Conservation (phyloP, 805 yeast genomes). For the Starmerella apicola region DNA sequence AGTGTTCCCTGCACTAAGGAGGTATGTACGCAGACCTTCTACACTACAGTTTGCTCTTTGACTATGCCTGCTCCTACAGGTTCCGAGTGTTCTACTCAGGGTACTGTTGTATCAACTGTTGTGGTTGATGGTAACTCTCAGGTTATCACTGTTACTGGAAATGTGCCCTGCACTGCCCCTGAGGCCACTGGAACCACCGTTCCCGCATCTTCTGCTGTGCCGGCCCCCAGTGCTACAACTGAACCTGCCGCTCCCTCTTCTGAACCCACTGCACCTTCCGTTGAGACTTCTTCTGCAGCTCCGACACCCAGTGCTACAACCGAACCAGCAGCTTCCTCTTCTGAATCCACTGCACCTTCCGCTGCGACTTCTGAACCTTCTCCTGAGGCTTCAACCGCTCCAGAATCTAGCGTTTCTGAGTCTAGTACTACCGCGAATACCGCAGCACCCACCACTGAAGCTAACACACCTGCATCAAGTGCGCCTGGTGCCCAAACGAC, state of each 20-base stretch:
- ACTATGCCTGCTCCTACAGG: slow-evolving; percentile 6
- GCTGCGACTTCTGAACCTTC: no score
- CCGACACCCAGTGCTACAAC: neutral
- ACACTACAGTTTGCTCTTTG: slow-evolving; percentile 15
- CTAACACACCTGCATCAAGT: no score
- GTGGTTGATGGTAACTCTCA: slow-evolving; percentile 7
- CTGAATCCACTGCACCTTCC: slow-evolving; percentile 5
- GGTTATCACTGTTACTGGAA: slow-evolving; percentile 2
- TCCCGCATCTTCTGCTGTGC: no score
- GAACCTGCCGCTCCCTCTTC: no score
- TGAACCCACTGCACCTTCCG: no score
- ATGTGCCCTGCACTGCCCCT: slow-evolving; percentile 10
- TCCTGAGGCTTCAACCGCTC: no score
- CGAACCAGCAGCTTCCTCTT: slow-evolving; percentile 7
- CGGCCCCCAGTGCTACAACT: no score
- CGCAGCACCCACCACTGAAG: no score
- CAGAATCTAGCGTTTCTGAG: neutral
- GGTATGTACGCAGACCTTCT: slow-evolving; percentile 6
- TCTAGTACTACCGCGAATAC: neutral
- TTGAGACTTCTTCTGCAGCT: no score
- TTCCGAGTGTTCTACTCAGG: slow-evolving; percentile 3
- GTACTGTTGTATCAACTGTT: slow-evolving; percentile 6
- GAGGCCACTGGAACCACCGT: no score
- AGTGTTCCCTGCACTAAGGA: slow-evolving; percentile 13
- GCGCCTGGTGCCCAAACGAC: no score